Conservation (phyloP, 2,329 filamentous ascomycete species). For the Alternaria sp. region DNA sequence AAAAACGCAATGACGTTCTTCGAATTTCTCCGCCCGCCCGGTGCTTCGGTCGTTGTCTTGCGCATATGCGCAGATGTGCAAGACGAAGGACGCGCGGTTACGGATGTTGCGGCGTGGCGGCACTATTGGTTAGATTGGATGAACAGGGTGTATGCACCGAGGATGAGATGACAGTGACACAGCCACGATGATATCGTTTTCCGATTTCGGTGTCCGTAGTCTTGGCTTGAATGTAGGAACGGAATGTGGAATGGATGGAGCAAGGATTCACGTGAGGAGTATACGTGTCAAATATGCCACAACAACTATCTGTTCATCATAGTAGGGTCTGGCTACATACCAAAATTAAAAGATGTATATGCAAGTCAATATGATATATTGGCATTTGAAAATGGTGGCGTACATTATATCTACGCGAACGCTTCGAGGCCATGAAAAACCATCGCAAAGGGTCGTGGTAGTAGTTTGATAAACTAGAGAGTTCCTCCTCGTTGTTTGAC, state of each 20-base stretch:
- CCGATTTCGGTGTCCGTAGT: neutral
- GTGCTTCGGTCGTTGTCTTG: neutral
- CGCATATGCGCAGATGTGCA: neutral
- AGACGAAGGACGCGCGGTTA: neutral
- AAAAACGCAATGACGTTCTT: neutral
- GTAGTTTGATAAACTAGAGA: neutral
- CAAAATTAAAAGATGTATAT: neutral
- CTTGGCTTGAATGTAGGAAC: neutral
- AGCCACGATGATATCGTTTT: neutral
- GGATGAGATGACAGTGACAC: neutral
- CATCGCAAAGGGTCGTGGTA: constrained; percentile 3
- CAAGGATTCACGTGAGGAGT: neutral
- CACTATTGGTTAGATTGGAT: neutral
- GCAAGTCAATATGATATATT: constrained; percentile 1
- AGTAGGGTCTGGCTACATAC: neutral
- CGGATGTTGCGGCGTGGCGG: neutral
- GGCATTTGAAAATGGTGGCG: neutral
- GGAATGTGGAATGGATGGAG: neutral
- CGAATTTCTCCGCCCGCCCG: neutral
- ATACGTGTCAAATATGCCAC: neutral
- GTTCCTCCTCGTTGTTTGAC: constrained; percentile 4
- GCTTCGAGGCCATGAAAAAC: constrained; percentile 3
- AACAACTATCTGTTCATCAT: neutral
- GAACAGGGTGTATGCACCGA: neutral
- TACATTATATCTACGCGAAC: constrained; percentile 6